Percentiles rank a stretch among this genome's conserved stretches.
These are phyloP conservation scores for Angophora floribunda DNA, from an alignment of 345 rosid genomes.

Conservation along the genomic window DNA sequence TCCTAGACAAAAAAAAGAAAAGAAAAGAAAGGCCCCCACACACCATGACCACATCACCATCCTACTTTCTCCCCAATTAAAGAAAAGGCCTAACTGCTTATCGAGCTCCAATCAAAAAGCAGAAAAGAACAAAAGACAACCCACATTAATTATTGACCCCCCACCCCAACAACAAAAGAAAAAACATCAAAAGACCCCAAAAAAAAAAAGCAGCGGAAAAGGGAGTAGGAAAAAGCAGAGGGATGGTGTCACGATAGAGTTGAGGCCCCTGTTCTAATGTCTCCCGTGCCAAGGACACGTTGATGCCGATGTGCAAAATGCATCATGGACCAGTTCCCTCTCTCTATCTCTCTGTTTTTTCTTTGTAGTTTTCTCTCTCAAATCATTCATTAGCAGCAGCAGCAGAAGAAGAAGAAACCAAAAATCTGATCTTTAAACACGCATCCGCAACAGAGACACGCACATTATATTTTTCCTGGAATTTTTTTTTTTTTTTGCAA, in stretches of 20 bases:
- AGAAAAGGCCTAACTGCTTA: not conserved
- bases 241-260: not conserved
- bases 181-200: not conserved
- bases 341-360: not conserved
- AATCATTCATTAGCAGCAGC: not conserved
- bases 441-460: not conserved
- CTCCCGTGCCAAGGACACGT: conserved; percentile 21
- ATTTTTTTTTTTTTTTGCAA: not conserved
- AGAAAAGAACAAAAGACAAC: not conserved
- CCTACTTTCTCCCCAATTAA: not conserved
- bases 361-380: not conserved
- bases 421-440: not conserved
- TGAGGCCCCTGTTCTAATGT: conserved; percentile 20
- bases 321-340: not conserved
- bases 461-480: not conserved
- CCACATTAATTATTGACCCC: conserved; percentile 1
- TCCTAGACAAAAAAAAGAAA: not conserved
- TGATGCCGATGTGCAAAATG: not conserved
- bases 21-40: not conserved
- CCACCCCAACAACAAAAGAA: not conserved
- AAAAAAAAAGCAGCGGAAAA: not conserved
- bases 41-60: not conserved
- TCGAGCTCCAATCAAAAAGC: not conserved
- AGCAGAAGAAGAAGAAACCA: not conserved
- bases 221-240: not conserved